These are phyloP conservation scores for Scorias spongiosa DNA, from an alignment of 2,329 filamentous ascomycete species.

Conservation along the genomic window DNA sequence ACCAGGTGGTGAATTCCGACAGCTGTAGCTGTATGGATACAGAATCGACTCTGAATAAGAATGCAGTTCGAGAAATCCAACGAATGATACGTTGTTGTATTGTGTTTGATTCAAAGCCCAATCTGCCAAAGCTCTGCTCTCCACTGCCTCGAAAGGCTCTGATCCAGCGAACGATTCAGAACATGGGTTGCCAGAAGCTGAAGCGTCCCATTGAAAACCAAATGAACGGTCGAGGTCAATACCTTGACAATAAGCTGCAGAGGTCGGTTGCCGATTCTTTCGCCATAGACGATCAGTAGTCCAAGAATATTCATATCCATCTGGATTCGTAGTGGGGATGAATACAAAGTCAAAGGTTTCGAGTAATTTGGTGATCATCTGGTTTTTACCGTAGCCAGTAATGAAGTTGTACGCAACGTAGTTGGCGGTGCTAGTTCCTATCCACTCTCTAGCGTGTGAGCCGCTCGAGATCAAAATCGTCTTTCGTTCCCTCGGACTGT, in stretches of 20 bases:
- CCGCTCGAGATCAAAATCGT: constrained; percentile 74
- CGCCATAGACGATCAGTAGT: constrained; percentile 83
- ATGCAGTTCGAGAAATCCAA: constrained; percentile 81
- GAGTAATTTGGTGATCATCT: constrained; percentile 59
- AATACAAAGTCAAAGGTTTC: constrained; percentile 78
- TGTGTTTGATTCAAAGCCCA: constrained; percentile 73
- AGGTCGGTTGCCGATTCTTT: constrained; percentile 79
- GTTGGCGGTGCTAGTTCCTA: constrained; percentile 78
- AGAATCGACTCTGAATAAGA: constrained; percentile 91
- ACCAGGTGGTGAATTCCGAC: constrained; percentile 60
- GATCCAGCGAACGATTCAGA: constrained; percentile 81
- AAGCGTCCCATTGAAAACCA: constrained; percentile 61
- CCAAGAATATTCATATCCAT: constrained; percentile 92
- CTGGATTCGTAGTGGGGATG: constrained; percentile 78
- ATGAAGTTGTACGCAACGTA: constrained; percentile 84
- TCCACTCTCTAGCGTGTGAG: constrained; percentile 92
- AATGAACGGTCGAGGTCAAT: constrained; percentile 83
- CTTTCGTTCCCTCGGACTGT: constrained; percentile 41
- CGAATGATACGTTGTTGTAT: constrained; percentile 55
- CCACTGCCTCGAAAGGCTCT: constrained; percentile 65
- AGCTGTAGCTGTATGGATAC: constrained; percentile 83
- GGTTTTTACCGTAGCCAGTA: constrained; percentile 60
- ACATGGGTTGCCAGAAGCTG: constrained; percentile 52
- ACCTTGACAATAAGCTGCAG: constrained; percentile 67
- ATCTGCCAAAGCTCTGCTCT: constrained; percentile 57